phyloP scores from a whole-genome alignment of 805 yeast genomes.

The Cyberlindnera euphorbiae region DNA sequence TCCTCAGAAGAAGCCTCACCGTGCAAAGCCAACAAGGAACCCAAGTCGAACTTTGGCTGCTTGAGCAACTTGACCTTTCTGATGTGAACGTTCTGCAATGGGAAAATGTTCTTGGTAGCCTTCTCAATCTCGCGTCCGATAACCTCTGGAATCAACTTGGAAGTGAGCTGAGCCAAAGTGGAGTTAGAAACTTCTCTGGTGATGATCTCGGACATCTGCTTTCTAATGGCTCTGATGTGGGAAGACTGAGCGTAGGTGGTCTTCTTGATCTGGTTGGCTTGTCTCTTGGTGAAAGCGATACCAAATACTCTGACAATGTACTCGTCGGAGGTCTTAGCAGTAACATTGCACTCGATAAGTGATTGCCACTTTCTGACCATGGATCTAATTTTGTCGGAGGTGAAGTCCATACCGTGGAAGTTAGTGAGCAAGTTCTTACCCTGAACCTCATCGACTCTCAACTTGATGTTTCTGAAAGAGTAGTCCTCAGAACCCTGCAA shows the following conservation, averaged over 20 bases:
- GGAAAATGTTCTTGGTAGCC: conserved; percentile 91
- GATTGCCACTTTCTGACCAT: conserved; percentile 99
- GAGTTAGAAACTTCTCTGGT: conserved; percentile 93
- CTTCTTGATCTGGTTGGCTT: conserved; percentile 94
- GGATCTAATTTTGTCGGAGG: conserved; percentile 95
- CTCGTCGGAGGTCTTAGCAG: conserved; percentile 97
- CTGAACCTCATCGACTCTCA: conserved; percentile 98
- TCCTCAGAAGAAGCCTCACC: conserved; percentile 93
- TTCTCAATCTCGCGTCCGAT: conserved; percentile 98
- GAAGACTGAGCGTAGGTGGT: conserved; percentile 97
- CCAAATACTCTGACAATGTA: conserved; percentile 94
- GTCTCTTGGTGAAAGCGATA: conserved; percentile 98
- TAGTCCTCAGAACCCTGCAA: conserved; percentile 98
- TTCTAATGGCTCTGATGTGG: conserved; percentile 78
- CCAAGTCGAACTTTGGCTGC: conserved; percentile 98
- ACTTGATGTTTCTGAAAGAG: conserved; percentile 94
- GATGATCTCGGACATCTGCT: conserved; percentile 94
- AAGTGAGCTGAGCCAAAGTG: conserved; percentile 92
- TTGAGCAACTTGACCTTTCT: conserved; percentile 98
- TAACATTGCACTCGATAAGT: conserved; percentile 94
- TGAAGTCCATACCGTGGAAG: conserved; percentile 99
- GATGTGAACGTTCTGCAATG: conserved; percentile 97
- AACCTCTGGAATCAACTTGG: conserved; percentile 97
- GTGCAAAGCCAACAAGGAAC: conserved; percentile 92
- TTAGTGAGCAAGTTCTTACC: conserved; percentile 98